Evolutionary conservation across 345 rosid genomes (phyloP).

Genomic region (Carallia brachiata): DNA sequence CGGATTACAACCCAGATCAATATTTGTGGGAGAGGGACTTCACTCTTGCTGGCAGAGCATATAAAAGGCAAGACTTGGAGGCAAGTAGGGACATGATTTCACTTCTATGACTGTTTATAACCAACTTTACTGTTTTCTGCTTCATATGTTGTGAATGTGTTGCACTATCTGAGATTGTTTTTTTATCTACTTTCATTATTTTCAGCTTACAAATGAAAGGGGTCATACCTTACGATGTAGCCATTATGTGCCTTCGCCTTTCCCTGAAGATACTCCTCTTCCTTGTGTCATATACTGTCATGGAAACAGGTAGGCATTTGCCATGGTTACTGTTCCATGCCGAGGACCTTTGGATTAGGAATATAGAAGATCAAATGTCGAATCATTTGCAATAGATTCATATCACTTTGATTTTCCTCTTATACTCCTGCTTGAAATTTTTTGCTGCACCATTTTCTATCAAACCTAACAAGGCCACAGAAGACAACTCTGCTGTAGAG

Average conservation of each 20-base stretch:
- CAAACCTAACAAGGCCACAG: background rate
- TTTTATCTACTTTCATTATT: background rate
- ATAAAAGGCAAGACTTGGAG: constrained; percentile 37
- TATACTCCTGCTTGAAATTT: background rate
- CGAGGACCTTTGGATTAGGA: background rate
- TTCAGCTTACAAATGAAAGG: constrained; percentile 33
- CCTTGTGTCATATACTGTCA: constrained; percentile 40
- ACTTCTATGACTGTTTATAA: constrained; percentile 1
- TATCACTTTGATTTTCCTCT: background rate
- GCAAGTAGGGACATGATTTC: constrained; percentile 26
- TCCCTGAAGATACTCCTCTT: constrained; percentile 29
- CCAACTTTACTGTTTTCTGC: background rate
- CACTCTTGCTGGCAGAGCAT: constrained; percentile 31
- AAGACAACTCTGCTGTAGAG: background rate
- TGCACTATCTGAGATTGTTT: background rate
- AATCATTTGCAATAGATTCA: background rate
- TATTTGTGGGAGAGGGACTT: constrained; percentile 37
- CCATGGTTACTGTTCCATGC: background rate
- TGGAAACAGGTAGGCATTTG: constrained; percentile 28
- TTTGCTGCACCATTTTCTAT: background rate
- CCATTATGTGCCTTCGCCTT: constrained; percentile 32
- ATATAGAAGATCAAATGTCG: background rate
- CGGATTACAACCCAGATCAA: constrained; percentile 35
- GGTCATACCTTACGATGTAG: constrained; percentile 29
- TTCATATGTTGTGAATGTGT: background rate